Evolutionary conservation across 1,284 basidiomycete genomes (phyloP), one percentile per base, ranked within the genome.

Genomic region (Malassezia dermatis): DNA sequence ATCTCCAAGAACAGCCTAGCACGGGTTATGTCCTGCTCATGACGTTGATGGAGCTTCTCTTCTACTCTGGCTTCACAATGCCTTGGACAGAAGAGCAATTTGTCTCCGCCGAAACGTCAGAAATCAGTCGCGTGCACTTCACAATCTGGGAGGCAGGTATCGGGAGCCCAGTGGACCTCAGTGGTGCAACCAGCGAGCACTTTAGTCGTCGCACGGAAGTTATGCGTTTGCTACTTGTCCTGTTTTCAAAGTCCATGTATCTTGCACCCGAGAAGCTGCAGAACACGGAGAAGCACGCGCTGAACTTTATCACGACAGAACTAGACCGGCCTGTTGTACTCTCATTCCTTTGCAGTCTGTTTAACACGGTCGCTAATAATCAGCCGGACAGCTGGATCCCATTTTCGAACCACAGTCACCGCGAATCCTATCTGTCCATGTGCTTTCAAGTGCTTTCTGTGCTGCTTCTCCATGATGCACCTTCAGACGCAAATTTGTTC

Each of bases 141-240:
- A 56, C 64, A 5, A 73, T 73, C 53, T 73, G 69, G 68, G 63
- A 67, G 37, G 60, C 69, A 10, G 71, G 71, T 17, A 67, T 73
- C 7, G 71, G 71, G 2, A 62, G 62, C 48, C 65, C 69, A 0
- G 55, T 70, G 35, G 63, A 71, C 19, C 50, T 73, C 1, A 44
- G 53, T 5, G 58, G 56, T 19, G 65, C 64, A 2, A 63, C 60
- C 0, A 51, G 56, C 15, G 42, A 46, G 39, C 71, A 71, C 41
- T 50, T 64, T 11, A 57, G 64, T 1, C 61, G 66, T 35, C 66
- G 69, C 7, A 59, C 64, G 35, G 68, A 72, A 35, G 48, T 70
- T 3, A 47, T 73, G 4, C 61, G 70, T 2, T 51, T 72, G 1
- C 45, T 73, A n/a, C 59, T 73, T 27, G 64, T 69, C 17, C 28